Evolutionary conservation across 2,329 filamentous ascomycete genomes (phyloP).

Genomic region (Fusarium nodosum): DNA sequence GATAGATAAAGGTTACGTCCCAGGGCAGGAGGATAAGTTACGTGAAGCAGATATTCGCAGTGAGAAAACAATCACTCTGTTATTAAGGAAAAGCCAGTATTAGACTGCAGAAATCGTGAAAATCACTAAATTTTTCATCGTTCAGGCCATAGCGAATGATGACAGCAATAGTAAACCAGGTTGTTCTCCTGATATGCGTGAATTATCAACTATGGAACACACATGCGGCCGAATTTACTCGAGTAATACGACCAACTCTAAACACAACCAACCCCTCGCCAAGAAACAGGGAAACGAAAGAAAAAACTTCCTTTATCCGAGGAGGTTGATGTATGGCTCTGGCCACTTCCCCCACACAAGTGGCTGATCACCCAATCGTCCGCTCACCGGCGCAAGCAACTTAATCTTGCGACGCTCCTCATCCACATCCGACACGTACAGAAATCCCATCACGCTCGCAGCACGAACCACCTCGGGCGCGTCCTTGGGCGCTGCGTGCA

Average conservation of each 20-base stretch:
- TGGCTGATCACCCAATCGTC: slow-evolving; percentile 82
- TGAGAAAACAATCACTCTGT: no score
- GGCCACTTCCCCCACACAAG: slow-evolving; percentile 90
- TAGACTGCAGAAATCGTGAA: no score
- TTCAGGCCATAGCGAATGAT: not conserved
- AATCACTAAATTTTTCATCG: not conserved
- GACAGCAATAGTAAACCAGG: not conserved
- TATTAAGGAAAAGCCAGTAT: no score
- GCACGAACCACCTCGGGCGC: slow-evolving; percentile 79
- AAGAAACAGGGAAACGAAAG: not conserved
- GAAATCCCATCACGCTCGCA: slow-evolving; percentile 88
- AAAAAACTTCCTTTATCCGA: slow-evolving; percentile 60
- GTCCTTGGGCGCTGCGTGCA: slow-evolving; percentile 80
- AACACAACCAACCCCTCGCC: slow-evolving; percentile 3
- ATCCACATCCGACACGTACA: slow-evolving; percentile 94
- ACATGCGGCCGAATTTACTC: not conserved
- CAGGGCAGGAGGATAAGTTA: not conserved
- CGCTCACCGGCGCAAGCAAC: slow-evolving; percentile 85
- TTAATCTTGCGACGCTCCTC: slow-evolving; percentile 84
- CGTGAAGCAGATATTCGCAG: not conserved
- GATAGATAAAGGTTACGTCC: not conserved
- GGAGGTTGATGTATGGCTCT: slow-evolving; percentile 82
- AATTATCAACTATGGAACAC: not conserved
- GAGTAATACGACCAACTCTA: not conserved
- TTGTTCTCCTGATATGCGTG: not conserved